Evolutionary conservation across 257 asterid genomes (phyloP).

Genomic region (Plantago ovata): DNA sequence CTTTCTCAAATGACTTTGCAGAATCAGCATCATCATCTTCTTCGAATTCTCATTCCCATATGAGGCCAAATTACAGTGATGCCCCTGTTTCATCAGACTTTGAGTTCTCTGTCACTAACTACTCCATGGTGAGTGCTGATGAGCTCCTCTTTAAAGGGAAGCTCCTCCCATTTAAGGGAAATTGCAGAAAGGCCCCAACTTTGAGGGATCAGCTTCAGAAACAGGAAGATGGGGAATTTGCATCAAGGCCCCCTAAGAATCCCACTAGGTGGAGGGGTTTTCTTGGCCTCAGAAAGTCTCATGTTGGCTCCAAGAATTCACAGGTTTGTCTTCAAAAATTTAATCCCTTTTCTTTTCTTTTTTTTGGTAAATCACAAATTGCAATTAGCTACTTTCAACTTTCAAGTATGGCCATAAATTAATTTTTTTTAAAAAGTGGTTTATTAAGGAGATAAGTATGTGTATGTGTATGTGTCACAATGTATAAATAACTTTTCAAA

Average conservation of each 20-base stretch:
- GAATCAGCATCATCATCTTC: conserved; percentile 30
- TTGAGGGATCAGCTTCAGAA: conserved; percentile 33
- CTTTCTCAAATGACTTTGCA: conserved; percentile 55
- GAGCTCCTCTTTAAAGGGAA: conserved; percentile 51
- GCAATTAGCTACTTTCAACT: no score
- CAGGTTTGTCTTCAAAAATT: not conserved
- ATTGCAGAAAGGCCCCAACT: conserved; percentile 28
- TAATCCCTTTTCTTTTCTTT: no score
- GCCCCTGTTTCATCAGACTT: conserved; percentile 66
- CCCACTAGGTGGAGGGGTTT: conserved; percentile 17
- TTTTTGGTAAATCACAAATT: no score
- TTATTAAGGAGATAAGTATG: no score
- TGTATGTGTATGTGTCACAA: no score
- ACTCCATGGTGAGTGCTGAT: conserved; percentile 62
- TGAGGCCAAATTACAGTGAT: conserved; percentile 29
- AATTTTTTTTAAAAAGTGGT: no score
- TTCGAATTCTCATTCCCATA: not conserved
- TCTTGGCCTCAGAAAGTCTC: conserved; percentile 23
- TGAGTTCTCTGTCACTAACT: conserved; percentile 49
- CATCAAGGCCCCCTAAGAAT: conserved; percentile 23
- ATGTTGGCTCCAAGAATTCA: conserved; percentile 15
- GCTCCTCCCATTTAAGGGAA: conserved; percentile 46
- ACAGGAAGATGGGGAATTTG: conserved; percentile 13
- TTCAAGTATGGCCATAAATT: no score
- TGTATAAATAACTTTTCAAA: not conserved